These are phyloP conservation scores for Pseudogymnoascus sp. DNA, from an alignment of 2,329 filamentous ascomycete genomes.

Conservation along the genomic window DNA sequence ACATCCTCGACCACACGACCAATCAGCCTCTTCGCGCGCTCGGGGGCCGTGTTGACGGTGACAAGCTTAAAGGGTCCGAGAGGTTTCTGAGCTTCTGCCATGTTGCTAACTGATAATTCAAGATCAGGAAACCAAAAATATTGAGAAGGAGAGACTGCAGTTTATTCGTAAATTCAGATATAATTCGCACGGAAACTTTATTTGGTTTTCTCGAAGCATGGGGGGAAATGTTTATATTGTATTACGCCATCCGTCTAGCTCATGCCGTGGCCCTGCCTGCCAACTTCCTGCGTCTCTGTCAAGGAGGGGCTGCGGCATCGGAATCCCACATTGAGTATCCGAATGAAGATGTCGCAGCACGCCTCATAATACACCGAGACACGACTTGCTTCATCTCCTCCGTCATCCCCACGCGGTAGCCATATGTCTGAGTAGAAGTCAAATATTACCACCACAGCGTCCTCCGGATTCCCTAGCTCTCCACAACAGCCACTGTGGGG, in stretches of 20 bases:
- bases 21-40: constrained; percentile 54
- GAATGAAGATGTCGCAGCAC: neutral
- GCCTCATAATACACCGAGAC: neutral
- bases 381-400: neutral
- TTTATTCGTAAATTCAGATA: neutral
- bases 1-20: constrained; percentile 52
- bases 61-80: constrained; percentile 54
- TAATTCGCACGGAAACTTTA: neutral
- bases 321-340: neutral
- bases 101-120: neutral
- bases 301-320: constrained; percentile 1
- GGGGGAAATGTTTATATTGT: neutral
- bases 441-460: neutral
- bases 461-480: neutral
- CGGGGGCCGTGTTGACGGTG: constrained; percentile 60
- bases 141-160: neutral
- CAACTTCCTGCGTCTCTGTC: neutral
- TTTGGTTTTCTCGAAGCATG: neutral
- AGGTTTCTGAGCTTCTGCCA: constrained; percentile 27
- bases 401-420: neutral
- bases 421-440: neutral
- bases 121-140: neutral
- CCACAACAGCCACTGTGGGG: constrained; percentile 5
- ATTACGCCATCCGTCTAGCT: constrained; percentile 1
- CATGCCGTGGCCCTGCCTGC: neutral